Conservation (phyloP, 2,329 filamentous ascomycete species). For the Calonectria hongkongensis region DNA sequence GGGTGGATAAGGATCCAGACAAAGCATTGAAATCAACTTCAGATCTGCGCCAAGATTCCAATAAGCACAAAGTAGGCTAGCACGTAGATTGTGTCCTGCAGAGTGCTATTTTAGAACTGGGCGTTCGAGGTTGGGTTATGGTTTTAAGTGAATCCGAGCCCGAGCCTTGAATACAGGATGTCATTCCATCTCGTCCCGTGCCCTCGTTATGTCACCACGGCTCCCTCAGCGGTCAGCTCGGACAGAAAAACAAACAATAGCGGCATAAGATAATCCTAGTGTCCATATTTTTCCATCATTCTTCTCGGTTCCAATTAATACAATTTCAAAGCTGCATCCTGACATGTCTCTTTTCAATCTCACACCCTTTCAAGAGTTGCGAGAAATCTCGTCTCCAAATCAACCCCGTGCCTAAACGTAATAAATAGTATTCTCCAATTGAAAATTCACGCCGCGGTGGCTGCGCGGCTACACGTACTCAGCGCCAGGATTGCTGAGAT, state of each 20-base stretch:
- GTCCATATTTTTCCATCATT: slow-evolving; percentile 35
- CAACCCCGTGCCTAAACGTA: not conserved
- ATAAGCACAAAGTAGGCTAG: not conserved
- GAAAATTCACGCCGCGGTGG: slow-evolving; percentile 51
- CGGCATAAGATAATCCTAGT: slow-evolving; percentile 45
- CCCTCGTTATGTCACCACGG: slow-evolving; percentile 25
- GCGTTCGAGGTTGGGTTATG: not conserved
- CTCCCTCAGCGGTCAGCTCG: slow-evolving; percentile 15
- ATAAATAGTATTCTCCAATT: slow-evolving; percentile 55
- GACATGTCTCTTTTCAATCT: slow-evolving; percentile 4
- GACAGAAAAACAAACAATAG: slow-evolving; percentile 33
- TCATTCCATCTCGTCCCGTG: slow-evolving; percentile 33
- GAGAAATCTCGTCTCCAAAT: slow-evolving; percentile 4
- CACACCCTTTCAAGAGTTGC: not conserved
- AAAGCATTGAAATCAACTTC: not conserved
- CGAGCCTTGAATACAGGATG: slow-evolving; percentile 1
- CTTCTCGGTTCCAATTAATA: slow-evolving; percentile 3
- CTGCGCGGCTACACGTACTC: slow-evolving; percentile 52
- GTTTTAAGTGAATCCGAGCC: not conserved
- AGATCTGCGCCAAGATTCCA: not conserved
- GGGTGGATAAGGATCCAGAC: not conserved
- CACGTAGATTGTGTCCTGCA: not conserved
- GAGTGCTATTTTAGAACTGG: too few relatives aligned
- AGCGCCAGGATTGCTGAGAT: slow-evolving; percentile 59
- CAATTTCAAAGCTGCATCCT: slow-evolving; percentile 11